Evolutionary conservation across 352 stramenopile species (phyloP).

Genomic region (Globisporangium spinosum): DNA sequence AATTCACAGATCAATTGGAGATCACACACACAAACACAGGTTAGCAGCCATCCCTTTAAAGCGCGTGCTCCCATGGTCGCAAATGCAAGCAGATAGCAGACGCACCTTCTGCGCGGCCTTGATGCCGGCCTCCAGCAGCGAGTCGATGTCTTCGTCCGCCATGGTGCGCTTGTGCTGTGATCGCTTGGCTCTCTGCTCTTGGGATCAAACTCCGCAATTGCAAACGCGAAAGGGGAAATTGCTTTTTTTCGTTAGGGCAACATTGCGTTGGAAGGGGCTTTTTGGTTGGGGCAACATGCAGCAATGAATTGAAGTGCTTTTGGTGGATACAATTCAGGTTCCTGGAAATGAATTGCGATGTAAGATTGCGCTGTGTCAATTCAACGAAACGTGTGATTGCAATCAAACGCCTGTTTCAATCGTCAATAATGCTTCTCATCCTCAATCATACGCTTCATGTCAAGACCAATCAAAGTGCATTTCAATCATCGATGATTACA

Average conservation of each 20-base stretch:
- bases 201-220: background rate
- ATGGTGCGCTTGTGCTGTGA: conserved; percentile 18
- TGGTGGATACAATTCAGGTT: background rate
- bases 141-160: conserved; percentile 81
- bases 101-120: conserved; percentile 47
- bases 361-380: background rate
- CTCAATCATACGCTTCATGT: background rate
- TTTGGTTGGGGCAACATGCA: conserved; percentile 3
- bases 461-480: background rate
- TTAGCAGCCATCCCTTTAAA: background rate
- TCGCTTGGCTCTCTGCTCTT: background rate
- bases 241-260: background rate
- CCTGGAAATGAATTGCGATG: background rate
- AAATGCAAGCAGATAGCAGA: conserved; percentile 1
- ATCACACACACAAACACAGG: background rate
- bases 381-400: background rate
- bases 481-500: background rate
- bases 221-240: conserved; percentile 5
- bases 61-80: background rate
- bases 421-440: background rate
- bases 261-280: background rate
- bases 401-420: background rate
- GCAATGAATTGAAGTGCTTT: conserved; percentile 9
- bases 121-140: conserved; percentile 74
- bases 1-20: background rate